phyloP scores from a whole-genome alignment of 768 basidiomycete species.

The Hypholoma fasciculare region DNA sequence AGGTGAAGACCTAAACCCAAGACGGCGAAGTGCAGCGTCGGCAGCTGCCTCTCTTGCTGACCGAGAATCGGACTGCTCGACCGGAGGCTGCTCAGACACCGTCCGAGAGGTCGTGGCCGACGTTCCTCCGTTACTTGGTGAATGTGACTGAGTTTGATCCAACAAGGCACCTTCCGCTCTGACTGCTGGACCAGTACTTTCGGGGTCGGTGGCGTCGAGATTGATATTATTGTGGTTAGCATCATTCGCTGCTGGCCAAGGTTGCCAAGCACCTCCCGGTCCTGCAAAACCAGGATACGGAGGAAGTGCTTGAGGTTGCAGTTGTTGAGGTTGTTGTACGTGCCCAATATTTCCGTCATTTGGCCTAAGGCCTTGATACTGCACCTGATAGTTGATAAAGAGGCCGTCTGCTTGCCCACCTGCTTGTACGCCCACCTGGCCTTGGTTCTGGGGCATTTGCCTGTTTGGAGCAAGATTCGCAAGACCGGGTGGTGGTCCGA shows the following conservation, averaged over 20 bases:
- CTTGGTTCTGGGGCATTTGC: conserved; percentile 22
- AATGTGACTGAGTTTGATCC: not conserved
- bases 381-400: conserved; percentile 65
- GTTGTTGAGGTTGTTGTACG: conserved; percentile 18
- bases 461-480: conserved; percentile 23
- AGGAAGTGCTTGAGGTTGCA: conserved; percentile 43
- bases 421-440: conserved; percentile 27
- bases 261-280: conserved; percentile 65
- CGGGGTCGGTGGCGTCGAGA: not conserved
- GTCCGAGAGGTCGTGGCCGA: conserved; percentile 8
- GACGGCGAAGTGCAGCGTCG: conserved; percentile 62
- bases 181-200: not conserved
- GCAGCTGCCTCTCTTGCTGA: conserved; percentile 54
- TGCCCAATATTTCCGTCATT: conserved; percentile 17
- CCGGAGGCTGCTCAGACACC: not conserved
- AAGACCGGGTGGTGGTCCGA: conserved; percentile 52
- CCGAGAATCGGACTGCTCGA: conserved; percentile 8
- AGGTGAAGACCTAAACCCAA: not conserved
- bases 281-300: conserved; percentile 64
- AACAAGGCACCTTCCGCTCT: not conserved
- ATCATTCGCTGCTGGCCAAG: conserved; percentile 47
- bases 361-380: conserved; percentile 40
- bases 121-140: not conserved
- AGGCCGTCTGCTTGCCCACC: conserved; percentile 34
- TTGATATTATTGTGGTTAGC: not conserved